A percentile compares a stretch with the other conserved stretches of the same genome.
These are phyloP conservation scores for Phialophora tarda DNA, from an alignment of 2,329 filamentous ascomycete genomes.

Conservation along the genomic window DNA sequence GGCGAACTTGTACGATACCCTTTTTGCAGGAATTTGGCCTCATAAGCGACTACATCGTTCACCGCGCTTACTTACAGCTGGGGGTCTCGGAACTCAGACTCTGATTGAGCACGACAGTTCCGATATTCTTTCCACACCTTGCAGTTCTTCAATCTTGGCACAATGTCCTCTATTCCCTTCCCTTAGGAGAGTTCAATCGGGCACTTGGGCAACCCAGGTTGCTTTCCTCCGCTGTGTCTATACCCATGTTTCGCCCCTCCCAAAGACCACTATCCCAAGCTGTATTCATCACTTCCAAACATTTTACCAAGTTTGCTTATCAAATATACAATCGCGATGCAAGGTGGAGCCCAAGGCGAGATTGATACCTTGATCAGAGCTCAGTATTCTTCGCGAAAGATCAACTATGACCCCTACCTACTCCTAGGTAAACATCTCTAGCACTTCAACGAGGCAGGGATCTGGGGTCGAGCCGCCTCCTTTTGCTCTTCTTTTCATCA, in stretches of 20 bases:
- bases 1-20: neutral
- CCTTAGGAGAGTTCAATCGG: neutral
- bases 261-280: neutral
- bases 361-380: slow-evolving; percentile 57
- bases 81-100: neutral
- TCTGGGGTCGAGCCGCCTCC: neutral
- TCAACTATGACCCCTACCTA: slow-evolving; percentile 41
- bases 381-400: slow-evolving; percentile 61
- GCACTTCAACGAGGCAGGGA: neutral
- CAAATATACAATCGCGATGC: slow-evolving; percentile 50
- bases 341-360: slow-evolving; percentile 61
- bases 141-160: neutral
- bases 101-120: neutral
- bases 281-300: neutral
- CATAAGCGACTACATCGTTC: neutral
- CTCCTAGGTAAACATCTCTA: neutral
- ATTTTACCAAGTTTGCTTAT: neutral
- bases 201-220: neutral
- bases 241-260: neutral
- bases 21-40: neutral
- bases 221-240: neutral
- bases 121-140: neutral
- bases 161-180: neutral
- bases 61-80: neutral
- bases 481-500: neutral